These are phyloP conservation scores for Aspergillus sp. DNA, from an alignment of 2,329 filamentous ascomycete species.

Conservation along the genomic window DNA sequence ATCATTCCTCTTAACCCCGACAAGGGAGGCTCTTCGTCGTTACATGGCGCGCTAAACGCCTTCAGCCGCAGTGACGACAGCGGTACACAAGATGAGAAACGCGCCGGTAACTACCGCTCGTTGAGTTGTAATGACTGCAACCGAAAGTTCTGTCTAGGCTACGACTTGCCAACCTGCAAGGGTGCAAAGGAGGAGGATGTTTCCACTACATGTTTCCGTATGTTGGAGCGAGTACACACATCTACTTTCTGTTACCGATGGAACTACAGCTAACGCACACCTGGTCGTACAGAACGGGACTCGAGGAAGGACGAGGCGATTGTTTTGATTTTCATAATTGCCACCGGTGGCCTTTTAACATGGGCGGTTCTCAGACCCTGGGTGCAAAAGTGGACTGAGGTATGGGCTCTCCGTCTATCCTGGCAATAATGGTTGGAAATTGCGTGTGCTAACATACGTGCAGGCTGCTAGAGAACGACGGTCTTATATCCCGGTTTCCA, in stretches of 20 bases:
- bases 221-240: slow-evolving; percentile 4
- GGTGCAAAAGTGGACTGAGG: slow-evolving; percentile 57
- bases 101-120: slow-evolving; percentile 38
- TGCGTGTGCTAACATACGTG: background rate
- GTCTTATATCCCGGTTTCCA: slow-evolving; percentile 53
- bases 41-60: slow-evolving; percentile 23
- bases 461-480: slow-evolving; percentile 50
- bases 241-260: background rate
- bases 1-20: slow-evolving; percentile 62
- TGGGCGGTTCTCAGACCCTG: slow-evolving; percentile 63
- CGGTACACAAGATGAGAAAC: slow-evolving; percentile 20
- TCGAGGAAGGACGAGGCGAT: slow-evolving; percentile 67
- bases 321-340: slow-evolving; percentile 65
- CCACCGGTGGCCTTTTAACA: slow-evolving; percentile 59
- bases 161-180: slow-evolving; percentile 62
- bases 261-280: background rate
- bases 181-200: slow-evolving; percentile 63
- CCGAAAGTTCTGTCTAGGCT: slow-evolving; percentile 64
- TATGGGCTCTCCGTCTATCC: slow-evolving; percentile 22
- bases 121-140: slow-evolving; percentile 66
- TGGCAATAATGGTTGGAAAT: background rate
- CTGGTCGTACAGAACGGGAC: slow-evolving; percentile 54
- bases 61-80: slow-evolving; percentile 20
- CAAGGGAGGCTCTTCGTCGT: slow-evolving; percentile 23
- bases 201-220: slow-evolving; percentile 66